Base-by-base conservation (phyloP, 345 rosid genomes). In the Acer saccharum region DNA sequence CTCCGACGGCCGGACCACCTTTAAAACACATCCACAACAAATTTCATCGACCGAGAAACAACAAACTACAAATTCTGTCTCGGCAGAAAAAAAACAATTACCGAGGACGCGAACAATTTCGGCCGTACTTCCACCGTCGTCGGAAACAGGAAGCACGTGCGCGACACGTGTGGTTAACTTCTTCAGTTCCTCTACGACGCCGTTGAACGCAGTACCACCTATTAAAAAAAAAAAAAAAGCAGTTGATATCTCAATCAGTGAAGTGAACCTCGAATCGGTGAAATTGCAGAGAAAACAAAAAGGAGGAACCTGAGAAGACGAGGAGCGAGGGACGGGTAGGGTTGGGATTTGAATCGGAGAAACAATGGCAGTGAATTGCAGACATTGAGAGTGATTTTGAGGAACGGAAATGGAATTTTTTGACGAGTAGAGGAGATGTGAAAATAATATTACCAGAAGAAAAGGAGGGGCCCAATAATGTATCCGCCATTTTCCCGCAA, bases 1-100 rank as follows among this genome's bases (percentile, higher is more conserved):
- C 99, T 67, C 98, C 99, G 61, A 95, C 98, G 60, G 99, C 99
- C 17, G 99, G 99, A 57, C 99, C 99, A 35, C 98, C 97, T 94
- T 68, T 41, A 75, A 60, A 20, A 60, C 6, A 25, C 76, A 72
- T 0, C 39, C 29, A 3, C 46, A 64, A 62, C 10, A 50, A 50
- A 25, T 71, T n/a, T 16, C 6, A 64, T 20, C 52, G 66, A 18
- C 61, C 27, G 25, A 67, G 7, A 23, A 20, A 21, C 39, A n/a
- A 21, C 20, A 32, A 54, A 12, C 41, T 10, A 57, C 25, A 58
- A 43, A 61, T 20, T 35, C 1, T 18, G 69, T 39, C 9, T 41
- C 39, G 39, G 32, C 21, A 55, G 62, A 66, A 43, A 68, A 43
- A 68, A 7, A 58, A 65, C 58, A 75, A 14, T 72, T 80, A 95